Evolutionary conservation across 2,329 filamentous ascomycete genomes (phyloP).

Genomic region (Huntiella omanensis): DNA sequence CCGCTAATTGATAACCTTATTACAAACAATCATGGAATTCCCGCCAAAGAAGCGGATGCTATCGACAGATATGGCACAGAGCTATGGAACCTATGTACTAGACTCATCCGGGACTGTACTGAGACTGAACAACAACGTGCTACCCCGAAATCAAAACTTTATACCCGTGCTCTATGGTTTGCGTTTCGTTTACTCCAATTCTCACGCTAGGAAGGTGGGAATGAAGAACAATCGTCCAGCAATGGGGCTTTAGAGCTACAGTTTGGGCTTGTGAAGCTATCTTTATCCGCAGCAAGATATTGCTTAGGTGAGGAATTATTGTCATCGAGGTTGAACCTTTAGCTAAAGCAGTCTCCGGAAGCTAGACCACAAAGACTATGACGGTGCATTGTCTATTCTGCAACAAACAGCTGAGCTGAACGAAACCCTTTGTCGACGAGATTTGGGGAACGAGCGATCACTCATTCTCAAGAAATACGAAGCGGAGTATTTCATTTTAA

Average conservation of each 20-base stretch:
- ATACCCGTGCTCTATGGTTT: conserved; percentile 29
- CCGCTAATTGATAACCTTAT: conserved; percentile 13
- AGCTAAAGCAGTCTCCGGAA: neutral
- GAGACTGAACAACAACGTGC: conserved; percentile 27
- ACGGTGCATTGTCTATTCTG: conserved; percentile 40
- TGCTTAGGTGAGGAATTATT: conserved; percentile 36
- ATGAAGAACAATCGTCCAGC: conserved; percentile 14
- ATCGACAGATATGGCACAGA: conserved; percentile 37
- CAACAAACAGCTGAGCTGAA: conserved; percentile 22
- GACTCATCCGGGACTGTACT: conserved; percentile 33
- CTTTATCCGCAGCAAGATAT: conserved; percentile 43
- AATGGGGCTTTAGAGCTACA: conserved; percentile 16
- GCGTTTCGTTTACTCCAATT: conserved; percentile 44
- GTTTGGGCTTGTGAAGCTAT: conserved; percentile 45
- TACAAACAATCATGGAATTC: neutral
- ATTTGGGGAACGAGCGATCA: conserved; percentile 1
- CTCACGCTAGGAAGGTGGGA: conserved; percentile 29
- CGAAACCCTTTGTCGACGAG: conserved; percentile 1
- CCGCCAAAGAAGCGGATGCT: conserved; percentile 16
- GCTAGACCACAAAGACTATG: conserved; percentile 33
- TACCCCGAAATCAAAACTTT: conserved; percentile 16
- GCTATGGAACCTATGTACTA: conserved; percentile 50
- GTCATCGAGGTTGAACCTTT: neutral
- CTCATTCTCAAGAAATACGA: conserved; percentile 14
- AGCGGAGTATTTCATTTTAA: conserved; percentile 45